Conservation (phyloP, 2,329 filamentous ascomycete genomes). For the Apiospora phragmitis region DNA sequence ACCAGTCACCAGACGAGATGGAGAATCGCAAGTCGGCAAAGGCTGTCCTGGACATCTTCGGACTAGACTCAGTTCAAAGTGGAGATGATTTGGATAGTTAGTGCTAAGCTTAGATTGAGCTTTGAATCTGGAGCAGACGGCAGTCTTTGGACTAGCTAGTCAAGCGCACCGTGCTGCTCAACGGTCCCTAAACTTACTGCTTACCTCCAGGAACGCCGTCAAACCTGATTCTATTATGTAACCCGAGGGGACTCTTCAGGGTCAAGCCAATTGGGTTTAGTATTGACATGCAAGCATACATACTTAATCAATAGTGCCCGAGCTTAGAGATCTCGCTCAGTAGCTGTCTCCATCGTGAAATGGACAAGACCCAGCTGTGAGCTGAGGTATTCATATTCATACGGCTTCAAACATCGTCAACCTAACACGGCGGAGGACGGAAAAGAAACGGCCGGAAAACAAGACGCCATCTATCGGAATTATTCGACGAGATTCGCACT, state of each 20-base stretch:
- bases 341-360: background rate
- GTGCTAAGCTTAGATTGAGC: slow-evolving; percentile 1
- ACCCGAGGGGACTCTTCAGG: background rate
- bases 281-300: background rate
- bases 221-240: background rate
- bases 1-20: slow-evolving; percentile 1
- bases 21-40: background rate
- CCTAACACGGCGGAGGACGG: background rate
- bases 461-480: background rate
- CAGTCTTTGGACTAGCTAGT: background rate
- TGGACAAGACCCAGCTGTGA: background rate
- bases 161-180: background rate
- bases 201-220: background rate
- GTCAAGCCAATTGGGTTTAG: background rate
- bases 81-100: background rate
- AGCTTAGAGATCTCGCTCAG: background rate
- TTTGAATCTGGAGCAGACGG: slow-evolving; percentile 3
- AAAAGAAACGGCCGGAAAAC: background rate
- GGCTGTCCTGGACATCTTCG: background rate
- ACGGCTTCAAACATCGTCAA: background rate
- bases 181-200: background rate
- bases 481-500: background rate
- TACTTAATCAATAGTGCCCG: background rate
- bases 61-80: background rate
- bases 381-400: background rate